These are phyloP conservation scores for Cyberlindnera americana DNA, from an alignment of 805 yeast genomes.

Conservation along the genomic window DNA sequence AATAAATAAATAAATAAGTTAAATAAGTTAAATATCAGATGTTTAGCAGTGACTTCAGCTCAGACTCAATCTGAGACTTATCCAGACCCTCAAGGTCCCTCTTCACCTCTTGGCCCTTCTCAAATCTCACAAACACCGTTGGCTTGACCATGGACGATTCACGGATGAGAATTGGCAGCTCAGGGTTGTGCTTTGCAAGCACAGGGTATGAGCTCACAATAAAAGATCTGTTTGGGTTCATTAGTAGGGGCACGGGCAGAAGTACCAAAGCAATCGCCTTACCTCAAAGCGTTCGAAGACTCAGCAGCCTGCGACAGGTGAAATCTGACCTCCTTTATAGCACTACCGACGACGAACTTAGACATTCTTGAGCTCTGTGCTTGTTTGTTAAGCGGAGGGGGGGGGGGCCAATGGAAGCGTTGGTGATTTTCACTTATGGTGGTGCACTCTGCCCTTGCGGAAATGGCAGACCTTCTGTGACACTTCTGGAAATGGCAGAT, in stretches of 20 bases:
- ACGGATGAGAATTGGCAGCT: constrained; percentile 71
- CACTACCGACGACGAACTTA: constrained; percentile 38
- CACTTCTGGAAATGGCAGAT: too few species aligned
- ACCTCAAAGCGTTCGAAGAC: constrained; percentile 61
- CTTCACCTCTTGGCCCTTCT: constrained; percentile 33
- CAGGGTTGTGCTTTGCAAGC: constrained; percentile 60
- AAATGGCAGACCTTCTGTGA: too few species aligned
- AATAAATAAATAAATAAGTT: constrained; percentile 5
- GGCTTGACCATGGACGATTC: constrained; percentile 67
- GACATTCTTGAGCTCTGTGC: constrained; percentile 9
- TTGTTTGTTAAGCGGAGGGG: not conserved
- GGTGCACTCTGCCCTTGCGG: too few species aligned
- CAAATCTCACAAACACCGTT: constrained; percentile 69
- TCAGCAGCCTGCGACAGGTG: constrained; percentile 79
- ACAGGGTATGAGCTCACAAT: constrained; percentile 60
- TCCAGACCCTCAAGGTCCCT: constrained; percentile 35
- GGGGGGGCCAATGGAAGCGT: too few species aligned
- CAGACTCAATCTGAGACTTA: constrained; percentile 22
- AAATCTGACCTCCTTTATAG: constrained; percentile 76
- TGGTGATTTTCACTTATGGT: not conserved
- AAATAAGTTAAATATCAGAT: constrained; percentile 1
- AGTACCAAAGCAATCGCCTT: constrained; percentile 19
- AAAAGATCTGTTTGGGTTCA: constrained; percentile 43
- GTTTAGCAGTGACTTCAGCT: constrained; percentile 21
- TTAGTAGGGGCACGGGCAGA: not conserved